Percentiles rank a stretch among this genome's conserved stretches.
Evolutionary conservation across 805 yeast species (phyloP).

Genomic region (Candida silvatica): DNA sequence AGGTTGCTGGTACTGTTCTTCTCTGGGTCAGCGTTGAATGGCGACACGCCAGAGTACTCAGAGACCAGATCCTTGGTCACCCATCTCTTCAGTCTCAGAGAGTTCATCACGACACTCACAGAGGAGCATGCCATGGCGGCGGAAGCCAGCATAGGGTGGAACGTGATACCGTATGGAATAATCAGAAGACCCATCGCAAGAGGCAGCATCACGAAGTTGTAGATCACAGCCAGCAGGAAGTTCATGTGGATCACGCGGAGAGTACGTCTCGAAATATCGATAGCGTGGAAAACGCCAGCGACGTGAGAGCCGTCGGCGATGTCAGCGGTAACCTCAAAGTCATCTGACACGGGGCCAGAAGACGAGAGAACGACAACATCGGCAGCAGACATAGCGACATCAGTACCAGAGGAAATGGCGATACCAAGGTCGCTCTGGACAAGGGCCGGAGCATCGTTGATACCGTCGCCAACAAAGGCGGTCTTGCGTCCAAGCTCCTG

Average conservation of each 20-base stretch:
- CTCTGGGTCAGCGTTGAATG: background rate
- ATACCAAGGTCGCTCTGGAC: conserved; percentile 85
- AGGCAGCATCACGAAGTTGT: conserved; percentile 81
- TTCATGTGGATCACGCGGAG: conserved; percentile 70
- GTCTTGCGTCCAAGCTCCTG: conserved; percentile 40
- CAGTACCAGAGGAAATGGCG: conserved; percentile 89
- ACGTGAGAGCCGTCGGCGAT: conserved; percentile 8
- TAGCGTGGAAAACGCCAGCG: conserved; percentile 47
- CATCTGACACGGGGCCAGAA: conserved; percentile 7
- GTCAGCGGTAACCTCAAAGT: conserved; percentile 3
- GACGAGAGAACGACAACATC: conserved; percentile 70
- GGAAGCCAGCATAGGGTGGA: conserved; percentile 87
- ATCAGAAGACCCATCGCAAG: conserved; percentile 88
- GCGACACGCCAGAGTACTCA: background rate
- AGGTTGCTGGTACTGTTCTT: background rate
- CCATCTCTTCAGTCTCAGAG: conserved; percentile 68
- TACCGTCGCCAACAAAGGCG: conserved; percentile 95
- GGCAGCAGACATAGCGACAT: conserved; percentile 95
- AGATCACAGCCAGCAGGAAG: conserved; percentile 79
- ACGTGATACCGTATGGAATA: conserved; percentile 61
- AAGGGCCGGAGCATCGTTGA: conserved; percentile 95
- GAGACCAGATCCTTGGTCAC: conserved; percentile 11
- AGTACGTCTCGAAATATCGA: conserved; percentile 63
- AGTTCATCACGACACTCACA: conserved; percentile 77
- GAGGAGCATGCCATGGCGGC: conserved; percentile 92